Conservation (phyloP, 768 basidiomycete species). For the Termitomyces sp. region DNA sequence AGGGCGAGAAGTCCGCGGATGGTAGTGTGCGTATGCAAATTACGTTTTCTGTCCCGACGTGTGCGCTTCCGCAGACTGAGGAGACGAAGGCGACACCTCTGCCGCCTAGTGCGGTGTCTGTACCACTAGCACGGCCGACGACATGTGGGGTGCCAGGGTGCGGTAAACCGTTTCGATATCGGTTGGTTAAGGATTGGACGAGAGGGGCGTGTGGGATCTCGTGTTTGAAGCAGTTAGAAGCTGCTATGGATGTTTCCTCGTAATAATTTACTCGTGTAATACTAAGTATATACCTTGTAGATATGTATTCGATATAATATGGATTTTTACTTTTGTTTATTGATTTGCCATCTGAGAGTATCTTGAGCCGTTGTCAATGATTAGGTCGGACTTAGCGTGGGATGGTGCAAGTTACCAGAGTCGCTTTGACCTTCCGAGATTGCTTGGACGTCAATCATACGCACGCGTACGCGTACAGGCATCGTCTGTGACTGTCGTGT, state of each 20-base stretch:
- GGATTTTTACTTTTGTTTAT: not conserved
- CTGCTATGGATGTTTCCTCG: not conserved
- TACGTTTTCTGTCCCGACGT: slow-evolving; percentile 52
- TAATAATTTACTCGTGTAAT: not conserved
- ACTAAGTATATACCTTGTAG: not conserved
- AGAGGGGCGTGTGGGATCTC: slow-evolving; percentile 64
- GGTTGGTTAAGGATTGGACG: slow-evolving; percentile 59
- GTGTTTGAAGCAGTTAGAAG: slow-evolving; percentile 59
- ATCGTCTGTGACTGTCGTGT: too few species aligned
- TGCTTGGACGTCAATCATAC: too few species aligned
- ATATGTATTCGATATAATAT: not conserved
- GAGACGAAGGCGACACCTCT: not conserved
- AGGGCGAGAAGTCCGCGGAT: not conserved
- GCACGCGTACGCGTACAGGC: too few species aligned
- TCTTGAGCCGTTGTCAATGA: too few species aligned
- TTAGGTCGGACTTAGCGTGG: too few species aligned
- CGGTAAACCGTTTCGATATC: slow-evolving; percentile 52
- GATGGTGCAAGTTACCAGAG: too few species aligned
- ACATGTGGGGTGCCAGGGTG: slow-evolving; percentile 62
- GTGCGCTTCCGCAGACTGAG: slow-evolving; percentile 5
- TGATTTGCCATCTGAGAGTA: too few species aligned
- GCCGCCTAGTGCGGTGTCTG: not conserved
- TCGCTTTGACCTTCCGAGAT: too few species aligned
- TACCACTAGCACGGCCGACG: slow-evolving; percentile 12
- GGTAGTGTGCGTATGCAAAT: slow-evolving; percentile 33